Percentiles rank a stretch among this genome's conserved stretches.
Conservation (phyloP, 2,329 filamentous ascomycete species). For the Neobulgaria alba region DNA sequence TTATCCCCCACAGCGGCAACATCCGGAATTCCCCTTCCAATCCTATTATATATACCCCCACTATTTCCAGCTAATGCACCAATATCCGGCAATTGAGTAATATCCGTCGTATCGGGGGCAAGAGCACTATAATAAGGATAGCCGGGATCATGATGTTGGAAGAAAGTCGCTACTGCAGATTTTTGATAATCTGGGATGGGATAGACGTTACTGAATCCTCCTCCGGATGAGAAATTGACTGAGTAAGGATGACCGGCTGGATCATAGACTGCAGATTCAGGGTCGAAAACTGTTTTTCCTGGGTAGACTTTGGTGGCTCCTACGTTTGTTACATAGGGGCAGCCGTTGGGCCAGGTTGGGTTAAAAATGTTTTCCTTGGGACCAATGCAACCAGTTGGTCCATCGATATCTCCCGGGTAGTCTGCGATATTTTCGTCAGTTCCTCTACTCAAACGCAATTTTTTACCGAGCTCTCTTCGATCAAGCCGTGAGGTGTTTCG, state of each 20-base stretch:
- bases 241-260: conserved; percentile 20
- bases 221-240: conserved; percentile 32
- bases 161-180: conserved; percentile 34
- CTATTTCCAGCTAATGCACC: conserved; percentile 7
- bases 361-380: conserved; percentile 43
- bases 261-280: conserved; percentile 21
- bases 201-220: conserved; percentile 41
- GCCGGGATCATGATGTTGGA: conserved; percentile 24
- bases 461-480: too few species aligned
- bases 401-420: conserved; percentile 12
- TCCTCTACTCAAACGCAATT: too few species aligned
- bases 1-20: conserved; percentile 27
- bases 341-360: conserved; percentile 34
- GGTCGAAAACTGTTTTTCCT: conserved; percentile 14
- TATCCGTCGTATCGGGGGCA: conserved; percentile 10
- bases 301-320: conserved; percentile 28
- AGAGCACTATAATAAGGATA: conserved; percentile 17
- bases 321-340: conserved; percentile 36
- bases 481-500: too few species aligned
- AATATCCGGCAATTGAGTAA: conserved; percentile 11
- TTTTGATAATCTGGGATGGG: conserved; percentile 36
- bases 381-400: conserved; percentile 28
- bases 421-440: conserved; percentile 6
- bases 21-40: conserved; percentile 35
- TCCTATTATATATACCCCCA: conserved; percentile 14